Base-by-base conservation (phyloP, 176 grass and related monocot genomes). In the Cocos nucifera region DNA sequence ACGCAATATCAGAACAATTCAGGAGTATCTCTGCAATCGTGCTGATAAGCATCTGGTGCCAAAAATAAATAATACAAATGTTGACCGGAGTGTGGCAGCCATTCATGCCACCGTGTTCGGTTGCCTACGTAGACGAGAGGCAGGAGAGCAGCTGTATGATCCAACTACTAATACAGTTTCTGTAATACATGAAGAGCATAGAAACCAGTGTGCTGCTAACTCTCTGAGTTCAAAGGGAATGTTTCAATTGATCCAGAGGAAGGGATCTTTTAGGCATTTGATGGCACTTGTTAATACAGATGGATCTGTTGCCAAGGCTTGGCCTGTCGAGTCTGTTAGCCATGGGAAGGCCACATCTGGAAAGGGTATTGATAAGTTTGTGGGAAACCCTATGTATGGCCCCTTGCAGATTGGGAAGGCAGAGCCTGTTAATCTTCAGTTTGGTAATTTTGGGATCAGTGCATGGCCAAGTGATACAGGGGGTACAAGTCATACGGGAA, bases 51-150 rank as follows among this genome's bases (percentile, higher is more conserved):
- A 95, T 74, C 75, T 84, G 59, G 86, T 89, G 76, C 90, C 90
- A 29, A 90, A 84, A 75, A 69, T 95, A 57, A 95, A 95, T 67
- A 95, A 95, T 57, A 95, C 90, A 50, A 90, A 95, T 64, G 86
- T 95, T 25, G 90, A 95, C 70, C 82, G 80, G 23, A 89, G 79
- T 71, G 90, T 95, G 53, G 86, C 90, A 67, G 78, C 83, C n/a
- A 95, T 95, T 53, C 90, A 90, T 64, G 90, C 90, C 25, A 89
- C 90, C 0, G 86, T 87, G 15, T 89, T 95, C 69, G 83, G 85
- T 64, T 83, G 69, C 75, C 80, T 95, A 51, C 90, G 90, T 28
- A 86, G 64, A 58, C 63, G 76, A 68, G 64, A 49, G 69, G 67
- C 54, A 19, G 82, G 74, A 49, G 82, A 87, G 32, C 74, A 75